Evolutionary conservation across 805 yeast genomes (phyloP), one percentile per base, ranked within the genome.

Genomic region (Kazachstania africana): DNA sequence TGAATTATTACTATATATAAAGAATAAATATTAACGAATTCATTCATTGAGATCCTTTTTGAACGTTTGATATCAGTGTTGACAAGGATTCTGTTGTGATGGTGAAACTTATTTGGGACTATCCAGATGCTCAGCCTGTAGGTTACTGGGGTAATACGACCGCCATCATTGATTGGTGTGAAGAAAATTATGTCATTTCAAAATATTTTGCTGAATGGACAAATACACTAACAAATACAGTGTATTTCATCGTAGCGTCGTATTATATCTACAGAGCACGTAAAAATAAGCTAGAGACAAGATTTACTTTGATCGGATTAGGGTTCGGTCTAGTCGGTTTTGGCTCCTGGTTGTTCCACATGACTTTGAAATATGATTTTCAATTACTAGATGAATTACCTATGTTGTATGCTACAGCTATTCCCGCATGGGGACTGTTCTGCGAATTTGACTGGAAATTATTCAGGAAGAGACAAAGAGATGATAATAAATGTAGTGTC

Each of bases 161-260:
- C 0, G 72, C 95, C 24, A 87, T 97, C n/a, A 91, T 91, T 24
- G 98, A 88, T 50, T 88, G 97, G 97, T 88, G 98, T 59, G 98
- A 88, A 50, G 97, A 91, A 56, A 88, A 88, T 60, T 88, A 88
- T 52, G 88, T 85, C 8, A 81, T 87, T 2, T 70, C 88, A 9
- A 70, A 69, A 9, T 91, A 81, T 48, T 66, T 91, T 32, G 96
- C 97, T 4, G 98, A 91, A 54, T 79, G 83, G 35, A 68, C 88
- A 36, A 91, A 91, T 51, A 82, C 96, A 3, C 45, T 75, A 17
- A 84, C 98, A 26, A 91, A 91, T 41, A 57, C 66, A 2, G 62
- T 62, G 21, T 75, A 73, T 43, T 59, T 70, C 24, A 43, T 67
- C 5, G 53, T 72, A 14, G 94, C 93, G 0, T 28, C 48, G n/a